phyloP scores from a whole-genome alignment of 345 rosid species.

The Cardamine resedifolia region DNA sequence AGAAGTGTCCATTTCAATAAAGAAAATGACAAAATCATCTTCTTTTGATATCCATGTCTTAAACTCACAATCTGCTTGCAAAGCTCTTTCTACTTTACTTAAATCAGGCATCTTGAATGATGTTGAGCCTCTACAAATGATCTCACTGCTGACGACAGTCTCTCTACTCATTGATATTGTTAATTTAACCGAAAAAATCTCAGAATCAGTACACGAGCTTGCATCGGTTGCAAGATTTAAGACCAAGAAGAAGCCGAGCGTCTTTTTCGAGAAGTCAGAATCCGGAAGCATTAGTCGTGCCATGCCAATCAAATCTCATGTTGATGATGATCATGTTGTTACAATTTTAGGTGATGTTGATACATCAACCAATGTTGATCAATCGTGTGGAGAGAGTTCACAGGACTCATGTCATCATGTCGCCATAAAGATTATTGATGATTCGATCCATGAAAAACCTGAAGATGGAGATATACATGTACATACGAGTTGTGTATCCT shows the following conservation, averaged over 20 bases:
- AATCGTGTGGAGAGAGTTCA: slow-evolving; percentile 22
- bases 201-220: slow-evolving; percentile 54
- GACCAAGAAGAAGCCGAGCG: slow-evolving; percentile 32
- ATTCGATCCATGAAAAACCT: slow-evolving; percentile 14
- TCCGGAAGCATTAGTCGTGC: not conserved
- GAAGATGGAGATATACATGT: slow-evolving; percentile 25
- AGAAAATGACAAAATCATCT: slow-evolving; percentile 48
- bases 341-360: slow-evolving; percentile 26
- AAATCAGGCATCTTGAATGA: slow-evolving; percentile 46
- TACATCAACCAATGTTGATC: slow-evolving; percentile 18
- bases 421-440: slow-evolving; percentile 25
- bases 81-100: slow-evolving; percentile 47
- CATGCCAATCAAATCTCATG: slow-evolving; percentile 6
- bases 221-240: slow-evolving; percentile 54
- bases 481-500: slow-evolving; percentile 12
- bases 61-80: slow-evolving; percentile 45
- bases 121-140: slow-evolving; percentile 42
- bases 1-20: slow-evolving; percentile 53
- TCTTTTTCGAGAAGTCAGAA: slow-evolving; percentile 14
- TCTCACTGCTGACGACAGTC: slow-evolving; percentile 52
- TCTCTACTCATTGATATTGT: slow-evolving; percentile 61
- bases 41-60: slow-evolving; percentile 43
- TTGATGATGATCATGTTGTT: slow-evolving; percentile 23
- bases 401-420: slow-evolving; percentile 20
- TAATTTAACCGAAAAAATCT: slow-evolving; percentile 45